Percentiles rank a stretch among this genome's conserved stretches.
Conservation (phyloP, 805 yeast genomes). For the Wickerhamiella siamensis region DNA sequence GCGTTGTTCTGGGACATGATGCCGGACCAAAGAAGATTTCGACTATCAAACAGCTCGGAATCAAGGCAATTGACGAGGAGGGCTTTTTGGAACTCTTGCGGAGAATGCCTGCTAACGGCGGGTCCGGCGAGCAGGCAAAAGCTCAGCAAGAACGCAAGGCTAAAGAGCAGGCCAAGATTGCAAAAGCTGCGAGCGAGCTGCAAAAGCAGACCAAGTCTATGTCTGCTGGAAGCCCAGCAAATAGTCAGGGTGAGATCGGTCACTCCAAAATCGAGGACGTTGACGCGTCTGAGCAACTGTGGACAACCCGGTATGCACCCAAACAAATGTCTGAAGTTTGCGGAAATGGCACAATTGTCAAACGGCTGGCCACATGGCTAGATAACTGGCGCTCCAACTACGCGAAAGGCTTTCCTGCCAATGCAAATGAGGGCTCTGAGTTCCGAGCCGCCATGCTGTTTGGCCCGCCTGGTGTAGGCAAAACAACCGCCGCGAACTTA, state of each 20-base stretch:
- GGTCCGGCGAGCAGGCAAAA: slow-evolving; percentile 66
- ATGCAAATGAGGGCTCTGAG: slow-evolving; percentile 47
- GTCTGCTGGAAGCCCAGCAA: neutral
- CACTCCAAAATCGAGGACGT: too few species aligned
- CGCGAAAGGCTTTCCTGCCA: slow-evolving; percentile 37
- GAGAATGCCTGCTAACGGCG: slow-evolving; percentile 86
- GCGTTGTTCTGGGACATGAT: slow-evolving; percentile 85
- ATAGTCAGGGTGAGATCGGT: neutral
- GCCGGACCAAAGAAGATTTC: slow-evolving; percentile 94
- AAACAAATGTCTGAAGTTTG: slow-evolving; percentile 59
- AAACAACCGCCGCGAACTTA: slow-evolving; percentile 80
- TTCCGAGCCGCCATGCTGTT: slow-evolving; percentile 76
- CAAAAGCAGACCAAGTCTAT: neutral
- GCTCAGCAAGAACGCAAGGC: slow-evolving; percentile 50
- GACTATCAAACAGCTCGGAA: slow-evolving; percentile 54
- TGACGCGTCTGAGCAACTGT: slow-evolving; percentile 28
- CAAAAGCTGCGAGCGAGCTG: slow-evolving; percentile 22
- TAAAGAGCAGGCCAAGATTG: slow-evolving; percentile 47
- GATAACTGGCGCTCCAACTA: slow-evolving; percentile 53
- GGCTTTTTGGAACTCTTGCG: slow-evolving; percentile 65
- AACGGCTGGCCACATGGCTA: slow-evolving; percentile 60
- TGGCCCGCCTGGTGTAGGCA: slow-evolving; percentile 93
- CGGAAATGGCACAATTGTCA: slow-evolving; percentile 73
- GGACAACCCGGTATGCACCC: slow-evolving; percentile 95
- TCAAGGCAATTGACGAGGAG: slow-evolving; percentile 74